phyloP scores from a whole-genome alignment of 2,329 filamentous ascomycete species.

The Colletotrichum sp. region DNA sequence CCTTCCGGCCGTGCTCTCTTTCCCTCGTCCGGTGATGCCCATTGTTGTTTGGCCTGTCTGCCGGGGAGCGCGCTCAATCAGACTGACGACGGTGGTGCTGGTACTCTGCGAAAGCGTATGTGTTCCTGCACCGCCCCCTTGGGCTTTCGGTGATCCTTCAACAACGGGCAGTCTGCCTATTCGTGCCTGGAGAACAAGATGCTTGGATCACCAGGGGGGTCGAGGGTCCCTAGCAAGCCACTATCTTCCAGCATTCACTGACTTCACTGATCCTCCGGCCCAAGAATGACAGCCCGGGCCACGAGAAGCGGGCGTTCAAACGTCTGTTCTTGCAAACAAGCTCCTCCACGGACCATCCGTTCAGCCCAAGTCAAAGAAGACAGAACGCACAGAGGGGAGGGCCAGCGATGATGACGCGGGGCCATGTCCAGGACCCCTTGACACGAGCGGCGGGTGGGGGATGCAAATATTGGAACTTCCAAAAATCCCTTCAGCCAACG shows the following conservation, averaged over 20 bases:
- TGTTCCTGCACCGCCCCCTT: neutral
- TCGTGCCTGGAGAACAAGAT: neutral
- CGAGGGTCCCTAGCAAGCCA: neutral
- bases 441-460: neutral
- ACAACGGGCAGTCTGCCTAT: neutral
- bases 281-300: neutral
- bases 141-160: neutral
- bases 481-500: neutral
- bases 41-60: neutral
- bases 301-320: neutral
- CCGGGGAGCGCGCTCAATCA: neutral
- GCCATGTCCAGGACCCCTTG: neutral
- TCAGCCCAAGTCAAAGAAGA: neutral
- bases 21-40: neutral
- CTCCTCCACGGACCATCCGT: neutral
- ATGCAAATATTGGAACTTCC: neutral
- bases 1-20: neutral
- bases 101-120: neutral
- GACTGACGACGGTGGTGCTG: neutral
- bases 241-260: neutral
- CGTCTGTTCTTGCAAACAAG: neutral
- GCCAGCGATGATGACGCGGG: neutral
- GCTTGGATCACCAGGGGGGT: neutral
- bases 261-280: neutral
- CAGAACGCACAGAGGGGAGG: neutral